phyloP scores from a whole-genome alignment of 345 rosid species.

The Rhodamnia rubescens region DNA sequence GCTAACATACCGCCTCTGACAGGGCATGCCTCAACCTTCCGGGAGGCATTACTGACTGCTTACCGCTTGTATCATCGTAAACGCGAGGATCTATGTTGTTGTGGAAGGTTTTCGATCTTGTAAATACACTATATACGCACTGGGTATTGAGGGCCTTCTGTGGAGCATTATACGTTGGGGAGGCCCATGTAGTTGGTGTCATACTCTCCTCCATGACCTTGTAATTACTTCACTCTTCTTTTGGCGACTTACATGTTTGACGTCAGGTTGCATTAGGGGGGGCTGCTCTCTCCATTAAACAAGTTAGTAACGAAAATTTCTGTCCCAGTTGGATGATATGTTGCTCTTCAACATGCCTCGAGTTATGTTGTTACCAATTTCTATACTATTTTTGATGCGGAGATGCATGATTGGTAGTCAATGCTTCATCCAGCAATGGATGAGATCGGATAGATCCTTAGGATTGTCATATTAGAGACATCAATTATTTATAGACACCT shows the following conservation, averaged over 20 bases:
- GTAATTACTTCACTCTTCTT: background rate
- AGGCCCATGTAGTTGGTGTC: background rate
- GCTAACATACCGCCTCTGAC: background rate
- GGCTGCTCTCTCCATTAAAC: background rate
- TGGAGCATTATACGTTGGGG: background rate
- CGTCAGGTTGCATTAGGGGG: background rate
- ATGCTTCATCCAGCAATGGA: background rate
- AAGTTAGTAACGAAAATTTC: background rate
- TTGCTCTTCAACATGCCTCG: background rate
- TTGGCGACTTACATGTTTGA: background rate
- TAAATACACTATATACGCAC: background rate
- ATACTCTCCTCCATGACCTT: background rate
- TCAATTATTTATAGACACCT: background rate
- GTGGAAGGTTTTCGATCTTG: background rate
- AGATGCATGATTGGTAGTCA: background rate
- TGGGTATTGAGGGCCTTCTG: background rate
- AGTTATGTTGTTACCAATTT: background rate
- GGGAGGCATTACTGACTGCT: background rate
- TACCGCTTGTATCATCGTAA: background rate
- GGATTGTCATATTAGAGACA: background rate
- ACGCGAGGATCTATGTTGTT: background rate
- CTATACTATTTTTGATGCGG: background rate
- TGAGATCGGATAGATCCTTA: background rate
- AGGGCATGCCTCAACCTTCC: background rate
- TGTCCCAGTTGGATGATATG: background rate